Base-by-base conservation (phyloP, 169 alveolate genomes). In the Neospora caninum region DNA sequence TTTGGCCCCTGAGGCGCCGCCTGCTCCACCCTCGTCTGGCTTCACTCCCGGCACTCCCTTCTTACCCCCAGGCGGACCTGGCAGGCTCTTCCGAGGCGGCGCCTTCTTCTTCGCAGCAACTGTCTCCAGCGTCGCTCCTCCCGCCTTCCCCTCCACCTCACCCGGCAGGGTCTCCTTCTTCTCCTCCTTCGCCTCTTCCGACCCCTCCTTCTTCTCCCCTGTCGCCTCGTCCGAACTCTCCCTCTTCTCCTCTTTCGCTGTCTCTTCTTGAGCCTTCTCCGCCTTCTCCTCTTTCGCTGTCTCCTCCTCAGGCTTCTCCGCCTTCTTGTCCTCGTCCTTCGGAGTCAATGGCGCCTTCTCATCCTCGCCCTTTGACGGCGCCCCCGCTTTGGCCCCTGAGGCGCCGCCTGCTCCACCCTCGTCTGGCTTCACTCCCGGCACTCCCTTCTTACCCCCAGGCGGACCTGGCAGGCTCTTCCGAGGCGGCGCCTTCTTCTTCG, bases 381-480 rank as follows among this genome's bases (percentile, higher is more conserved):
- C 45, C 38, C 27, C 45, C 84, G 0, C 27, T 10, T 36, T n/a
- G 31, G 70, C 31, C 70, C 25, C 80, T 22, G 38, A 27, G 31
- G 80, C 10, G 13, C 41, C 80, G 80, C 39, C 84, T n/a, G 10
- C 84, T 69, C 38, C 80, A n/a, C n/a, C 38, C 31, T 27, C 45
- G 1, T 22, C 42, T 16, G 67, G 36, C 89, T 82, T 82, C 89
- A 9, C 89, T 82, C 89, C 89, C 64, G 67, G 89, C 53, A 67
- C 34, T 7, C 53, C 69, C 67, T 82, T 42, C 89, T 41, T 34
- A 6, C 82, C 82, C 16, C 42, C 42, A 69, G 82, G 82, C 34
- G 42, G 42, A 29, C 38, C 18, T 69, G 82, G 82, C 82, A 69
- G 39, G 16, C 7, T 34, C 34, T 29, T 34, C 38, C 34, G 42